Evolutionary conservation across 2,329 filamentous ascomycete species (phyloP).

Genomic region (Pyricularia sp.): DNA sequence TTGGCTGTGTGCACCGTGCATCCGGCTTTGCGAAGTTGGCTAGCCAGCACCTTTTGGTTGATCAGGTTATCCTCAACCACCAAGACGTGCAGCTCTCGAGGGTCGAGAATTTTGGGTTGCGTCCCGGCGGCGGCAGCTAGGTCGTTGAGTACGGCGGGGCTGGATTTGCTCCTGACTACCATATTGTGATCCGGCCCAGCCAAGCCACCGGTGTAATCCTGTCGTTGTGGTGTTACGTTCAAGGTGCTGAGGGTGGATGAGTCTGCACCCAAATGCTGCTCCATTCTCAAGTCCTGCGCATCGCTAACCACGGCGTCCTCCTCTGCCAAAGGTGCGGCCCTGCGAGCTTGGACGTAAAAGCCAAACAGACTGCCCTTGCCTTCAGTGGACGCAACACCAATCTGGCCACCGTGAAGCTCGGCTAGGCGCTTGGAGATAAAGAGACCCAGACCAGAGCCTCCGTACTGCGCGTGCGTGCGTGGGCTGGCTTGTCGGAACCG

Average conservation of each 20-base stretch:
- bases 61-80: conserved; percentile 60
- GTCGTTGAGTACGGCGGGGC: background rate
- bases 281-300: background rate
- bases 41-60: conserved; percentile 59
- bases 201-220: conserved; percentile 13
- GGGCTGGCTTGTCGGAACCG: conserved; percentile 55
- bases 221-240: conserved; percentile 15
- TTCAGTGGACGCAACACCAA: conserved; percentile 49
- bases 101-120: conserved; percentile 18
- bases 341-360: conserved; percentile 51
- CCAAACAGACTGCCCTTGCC: conserved; percentile 52
- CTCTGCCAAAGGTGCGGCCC: conserved; percentile 8
- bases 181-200: conserved; percentile 12
- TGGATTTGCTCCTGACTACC: conserved; percentile 11
- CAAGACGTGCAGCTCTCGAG: conserved; percentile 45
- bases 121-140: background rate
- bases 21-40: conserved; percentile 50
- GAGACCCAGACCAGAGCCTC: conserved; percentile 52
- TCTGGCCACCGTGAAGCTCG: conserved; percentile 55
- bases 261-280: conserved; percentile 7
- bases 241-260: conserved; percentile 6
- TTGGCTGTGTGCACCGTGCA: conserved; percentile 50
- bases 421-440: conserved; percentile 57
- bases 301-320: background rate
- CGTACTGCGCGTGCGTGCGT: conserved; percentile 46